Base-by-base conservation (phyloP, 441 rosid species). In the Erysimum pusillum region DNA sequence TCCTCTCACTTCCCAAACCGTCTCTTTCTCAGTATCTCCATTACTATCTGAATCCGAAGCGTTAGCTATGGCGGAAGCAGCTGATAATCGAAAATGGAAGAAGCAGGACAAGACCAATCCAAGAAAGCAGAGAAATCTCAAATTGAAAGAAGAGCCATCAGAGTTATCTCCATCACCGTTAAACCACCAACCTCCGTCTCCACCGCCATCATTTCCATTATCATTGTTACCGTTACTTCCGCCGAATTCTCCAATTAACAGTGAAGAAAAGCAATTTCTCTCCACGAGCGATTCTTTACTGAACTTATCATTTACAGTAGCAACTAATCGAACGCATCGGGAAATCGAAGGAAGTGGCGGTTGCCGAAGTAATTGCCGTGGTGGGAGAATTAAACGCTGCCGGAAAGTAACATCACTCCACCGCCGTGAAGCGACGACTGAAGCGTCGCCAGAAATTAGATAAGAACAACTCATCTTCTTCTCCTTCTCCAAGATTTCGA, bases 1-100 rank as follows among this genome's bases (percentile, higher is more conserved):
- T 65, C 97, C 93, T 60, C 76, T 85, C 56, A 93, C 93, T 86
- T 91, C 98, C 93, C 93, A 95, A 78, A 92, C 81, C 8, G 75
- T 75, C 1, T 74, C 82, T 44, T 67, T 78, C 46, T 74, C 83
- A 0, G 53, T 22, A 1, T 67, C 84, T 10, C 69, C 89, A 7
- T 17, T 57, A 49, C 82, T 62, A 49, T 60, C 70, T 0, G 79
- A 59, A 36, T 76, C 35, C 4, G 13, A 49, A 46, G 81, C 54
- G 71, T 71, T 79, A 2, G 87, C 85, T 34, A 83, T 58, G 41
- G 80, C 85, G 46, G 71, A 72, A 2, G 90, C 89, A 2, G 88
- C 77, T 45, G 89, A 85, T 60, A 86, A 69, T 17, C 70, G 87
- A 65, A 80, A 68, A 3, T 67, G 60, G 70, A 74, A 77, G 79